These are phyloP conservation scores for Trichoderma harzianum DNA, from an alignment of 2,329 filamentous ascomycete genomes.

Conservation along the genomic window DNA sequence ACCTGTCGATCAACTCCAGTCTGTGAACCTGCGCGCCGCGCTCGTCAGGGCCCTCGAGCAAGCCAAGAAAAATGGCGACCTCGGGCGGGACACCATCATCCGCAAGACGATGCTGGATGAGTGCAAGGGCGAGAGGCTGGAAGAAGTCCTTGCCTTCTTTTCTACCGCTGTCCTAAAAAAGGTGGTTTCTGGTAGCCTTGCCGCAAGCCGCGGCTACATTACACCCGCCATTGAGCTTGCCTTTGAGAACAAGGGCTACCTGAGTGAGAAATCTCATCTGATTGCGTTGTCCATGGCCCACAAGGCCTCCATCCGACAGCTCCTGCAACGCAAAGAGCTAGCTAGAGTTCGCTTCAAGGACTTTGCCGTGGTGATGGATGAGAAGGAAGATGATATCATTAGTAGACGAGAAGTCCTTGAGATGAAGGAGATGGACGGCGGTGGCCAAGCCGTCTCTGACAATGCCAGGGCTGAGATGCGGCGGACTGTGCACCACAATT, in stretches of 20 bases:
- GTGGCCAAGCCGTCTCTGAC: constrained; percentile 37
- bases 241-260: constrained; percentile 57
- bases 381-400: constrained; percentile 58
- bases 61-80: constrained; percentile 79
- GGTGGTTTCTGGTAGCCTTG: constrained; percentile 46
- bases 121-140: constrained; percentile 86
- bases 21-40: constrained; percentile 81
- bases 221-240: constrained; percentile 54
- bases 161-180: constrained; percentile 80
- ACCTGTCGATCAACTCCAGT: constrained; percentile 84
- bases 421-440: constrained; percentile 27
- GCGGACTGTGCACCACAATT: constrained; percentile 65
- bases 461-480: constrained; percentile 50
- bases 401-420: constrained; percentile 49
- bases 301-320: constrained; percentile 59
- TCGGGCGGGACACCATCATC: constrained; percentile 76
- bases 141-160: constrained; percentile 80
- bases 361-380: constrained; percentile 61
- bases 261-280: constrained; percentile 52
- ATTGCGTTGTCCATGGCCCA: constrained; percentile 70
- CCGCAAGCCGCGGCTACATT: constrained; percentile 38
- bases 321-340: constrained; percentile 58
- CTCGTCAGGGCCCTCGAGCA: constrained; percentile 78
- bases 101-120: constrained; percentile 97
- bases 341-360: constrained; percentile 57